Conservation (phyloP, 2,329 filamentous ascomycete genomes). For the Colletotrichum sp. region DNA sequence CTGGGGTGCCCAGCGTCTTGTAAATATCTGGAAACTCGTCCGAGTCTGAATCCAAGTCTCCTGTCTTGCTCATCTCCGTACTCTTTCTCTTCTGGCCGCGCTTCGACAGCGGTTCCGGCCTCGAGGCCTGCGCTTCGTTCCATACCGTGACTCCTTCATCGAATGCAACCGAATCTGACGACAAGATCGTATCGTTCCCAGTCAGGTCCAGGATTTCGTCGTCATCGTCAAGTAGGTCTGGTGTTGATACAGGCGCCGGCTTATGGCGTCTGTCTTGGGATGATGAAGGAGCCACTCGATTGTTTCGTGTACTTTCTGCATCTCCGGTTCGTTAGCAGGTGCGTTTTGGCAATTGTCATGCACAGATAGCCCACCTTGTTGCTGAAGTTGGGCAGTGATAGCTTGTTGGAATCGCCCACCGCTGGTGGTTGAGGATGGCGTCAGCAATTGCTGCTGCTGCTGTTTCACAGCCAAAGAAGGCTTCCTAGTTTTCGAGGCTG, state of each 20-base stretch:
- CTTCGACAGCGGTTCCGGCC: constrained; percentile 40
- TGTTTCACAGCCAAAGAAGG: constrained; percentile 48
- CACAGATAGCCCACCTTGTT: constrained; percentile 11
- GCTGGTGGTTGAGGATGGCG: constrained; percentile 39
- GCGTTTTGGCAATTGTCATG: background rate
- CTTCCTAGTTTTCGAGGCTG: constrained; percentile 48
- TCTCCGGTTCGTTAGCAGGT: background rate
- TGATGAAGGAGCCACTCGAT: background rate
- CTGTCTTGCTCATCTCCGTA: constrained; percentile 44
- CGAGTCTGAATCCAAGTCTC: constrained; percentile 36
- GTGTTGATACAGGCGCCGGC: constrained; percentile 1
- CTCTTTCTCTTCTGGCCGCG: constrained; percentile 59
- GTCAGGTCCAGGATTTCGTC: constrained; percentile 43
- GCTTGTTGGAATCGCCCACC: constrained; percentile 26
- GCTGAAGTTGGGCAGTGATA: constrained; percentile 20
- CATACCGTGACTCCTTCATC: constrained; percentile 45
- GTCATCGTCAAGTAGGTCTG: constrained; percentile 25
- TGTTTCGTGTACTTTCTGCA: background rate
- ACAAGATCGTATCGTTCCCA: constrained; percentile 33
- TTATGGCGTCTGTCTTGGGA: background rate
- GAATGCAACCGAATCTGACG: constrained; percentile 39
- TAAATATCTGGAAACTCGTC: constrained; percentile 62
- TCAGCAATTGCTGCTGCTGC: constrained; percentile 41
- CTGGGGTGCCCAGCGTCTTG: constrained; percentile 48
- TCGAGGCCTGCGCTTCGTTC: constrained; percentile 45